Percentiles rank a stretch among this genome's conserved stretches.
Conservation (phyloP, 352 stramenopile genomes). For the Globisporangium perplexum region DNA sequence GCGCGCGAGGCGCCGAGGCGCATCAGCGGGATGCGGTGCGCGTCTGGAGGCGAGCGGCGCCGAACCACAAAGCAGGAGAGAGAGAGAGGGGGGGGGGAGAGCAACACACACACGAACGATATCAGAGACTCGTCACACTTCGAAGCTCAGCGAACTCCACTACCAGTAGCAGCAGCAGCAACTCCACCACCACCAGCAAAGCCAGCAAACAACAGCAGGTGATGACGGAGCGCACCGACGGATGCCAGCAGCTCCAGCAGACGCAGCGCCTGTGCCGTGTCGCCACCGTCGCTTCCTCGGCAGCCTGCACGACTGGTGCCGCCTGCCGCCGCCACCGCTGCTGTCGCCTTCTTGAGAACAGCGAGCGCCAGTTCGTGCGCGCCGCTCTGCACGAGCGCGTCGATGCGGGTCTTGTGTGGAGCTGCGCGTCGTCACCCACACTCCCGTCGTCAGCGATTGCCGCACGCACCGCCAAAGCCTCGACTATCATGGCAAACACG, state of each 20-base stretch:
- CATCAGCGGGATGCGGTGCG: conserved; percentile 45
- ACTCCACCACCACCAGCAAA: too few species aligned
- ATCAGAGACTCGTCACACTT: background rate
- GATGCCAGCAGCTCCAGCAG: conserved; percentile 44
- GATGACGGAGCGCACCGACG: conserved; percentile 25
- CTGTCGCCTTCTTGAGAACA: conserved; percentile 30
- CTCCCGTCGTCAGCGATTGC: too few species aligned
- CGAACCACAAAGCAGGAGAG: too few species aligned
- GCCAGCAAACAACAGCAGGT: too few species aligned
- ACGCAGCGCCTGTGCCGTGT: conserved; percentile 40
- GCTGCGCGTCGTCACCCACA: conserved; percentile 7
- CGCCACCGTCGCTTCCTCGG: too few species aligned
- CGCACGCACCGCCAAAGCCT: background rate
- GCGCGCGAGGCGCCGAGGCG: conserved; percentile 45
- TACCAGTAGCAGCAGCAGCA: too few species aligned
- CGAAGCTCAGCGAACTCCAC: too few species aligned
- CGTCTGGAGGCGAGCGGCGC: conserved; percentile 18
- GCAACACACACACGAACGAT: background rate
- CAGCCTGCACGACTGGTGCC: conserved; percentile 1
- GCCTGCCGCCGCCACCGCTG: conserved; percentile 13
- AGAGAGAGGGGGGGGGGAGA: too few species aligned
- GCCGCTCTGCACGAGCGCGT: conserved; percentile 30
- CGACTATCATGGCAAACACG: background rate
- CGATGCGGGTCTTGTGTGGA: conserved; percentile 20
- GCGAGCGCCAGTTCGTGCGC: conserved; percentile 43